A percentile compares a stretch with the other conserved stretches of the same genome.
Evolutionary conservation across 495 filamentous ascomycete genomes (phyloP).

Genomic region (Talaromyces trachyspermus): DNA sequence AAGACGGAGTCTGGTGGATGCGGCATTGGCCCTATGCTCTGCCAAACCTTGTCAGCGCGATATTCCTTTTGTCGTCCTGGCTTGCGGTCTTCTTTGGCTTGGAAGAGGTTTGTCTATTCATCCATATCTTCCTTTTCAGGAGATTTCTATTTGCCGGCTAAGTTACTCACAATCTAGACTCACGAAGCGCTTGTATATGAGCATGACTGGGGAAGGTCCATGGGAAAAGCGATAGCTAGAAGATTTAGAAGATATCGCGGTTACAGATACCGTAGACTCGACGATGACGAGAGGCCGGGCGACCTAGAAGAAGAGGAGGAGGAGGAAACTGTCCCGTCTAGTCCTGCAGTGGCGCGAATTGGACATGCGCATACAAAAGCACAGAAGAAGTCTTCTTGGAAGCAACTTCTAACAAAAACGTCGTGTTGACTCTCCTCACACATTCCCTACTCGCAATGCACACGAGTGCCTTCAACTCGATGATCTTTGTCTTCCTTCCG

Average conservation of each 20-base stretch:
- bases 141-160: conserved; percentile 5
- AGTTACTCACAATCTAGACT: conserved; percentile 30
- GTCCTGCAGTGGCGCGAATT: conserved; percentile 33
- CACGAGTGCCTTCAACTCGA: conserved; percentile 65
- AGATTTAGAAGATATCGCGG: conserved; percentile 21
- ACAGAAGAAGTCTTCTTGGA: conserved; percentile 45
- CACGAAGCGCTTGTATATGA: conserved; percentile 39
- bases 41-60: conserved; percentile 53
- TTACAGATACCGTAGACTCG: not conserved
- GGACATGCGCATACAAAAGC: conserved; percentile 19
- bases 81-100: conserved; percentile 48
- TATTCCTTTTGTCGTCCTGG: conserved; percentile 43
- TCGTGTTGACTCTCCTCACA: conserved; percentile 52
- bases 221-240: conserved; percentile 35
- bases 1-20: conserved; percentile 55
- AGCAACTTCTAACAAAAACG: conserved; percentile 55
- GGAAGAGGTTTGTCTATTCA: conserved; percentile 41
- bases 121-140: not conserved
- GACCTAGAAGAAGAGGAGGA: conserved; percentile 27
- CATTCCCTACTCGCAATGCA: conserved; percentile 67
- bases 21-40: conserved; percentile 53
- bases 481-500: conserved; percentile 67
- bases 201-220: conserved; percentile 42
- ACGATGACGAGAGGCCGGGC: conserved; percentile 31
- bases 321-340: conserved; percentile 19